Percentiles rank a stretch among this genome's conserved stretches.
phyloP scores from a whole-genome alignment of 2,329 filamentous ascomycete genomes.

The Didymella keratinophila region DNA sequence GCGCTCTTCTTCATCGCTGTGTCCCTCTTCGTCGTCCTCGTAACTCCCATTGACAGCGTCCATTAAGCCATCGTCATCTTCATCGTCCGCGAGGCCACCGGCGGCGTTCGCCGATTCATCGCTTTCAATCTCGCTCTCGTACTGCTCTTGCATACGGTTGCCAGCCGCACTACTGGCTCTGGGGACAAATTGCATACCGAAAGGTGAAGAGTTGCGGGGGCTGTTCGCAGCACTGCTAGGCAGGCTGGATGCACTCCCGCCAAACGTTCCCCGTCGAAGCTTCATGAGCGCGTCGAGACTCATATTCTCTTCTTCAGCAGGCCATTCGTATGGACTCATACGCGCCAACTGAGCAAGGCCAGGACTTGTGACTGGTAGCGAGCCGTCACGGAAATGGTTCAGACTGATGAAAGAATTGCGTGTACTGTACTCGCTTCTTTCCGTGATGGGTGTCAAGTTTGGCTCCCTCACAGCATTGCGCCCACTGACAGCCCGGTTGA shows the following conservation, averaged over 20 bases:
- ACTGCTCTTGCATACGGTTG: slow-evolving; percentile 40
- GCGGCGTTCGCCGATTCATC: slow-evolving; percentile 34
- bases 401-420: slow-evolving; percentile 88
- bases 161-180: slow-evolving; percentile 40
- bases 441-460: slow-evolving; percentile 94
- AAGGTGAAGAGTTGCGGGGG: slow-evolving; percentile 48
- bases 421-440: slow-evolving; percentile 94
- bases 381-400: slow-evolving; percentile 60
- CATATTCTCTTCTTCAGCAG: slow-evolving; percentile 70
- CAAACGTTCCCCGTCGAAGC: slow-evolving; percentile 78
- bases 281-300: slow-evolving; percentile 75
- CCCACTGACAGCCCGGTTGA: slow-evolving; percentile 74
- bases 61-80: slow-evolving; percentile 31
- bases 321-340: slow-evolving; percentile 63
- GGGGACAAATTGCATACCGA: slow-evolving; percentile 49
- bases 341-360: slow-evolving; percentile 77
- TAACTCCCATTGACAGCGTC: slow-evolving; percentile 43
- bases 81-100: slow-evolving; percentile 32
- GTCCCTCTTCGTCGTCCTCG: slow-evolving; percentile 29
- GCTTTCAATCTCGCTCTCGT: slow-evolving; percentile 35
- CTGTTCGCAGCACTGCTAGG: slow-evolving; percentile 60
- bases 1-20: slow-evolving; percentile 26
- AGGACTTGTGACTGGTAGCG: slow-evolving; percentile 63
- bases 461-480: slow-evolving; percentile 73
- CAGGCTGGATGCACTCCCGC: slow-evolving; percentile 76